Conservation (phyloP, 1,284 basidiomycete species). For the Bondarzewia mesenterica region DNA sequence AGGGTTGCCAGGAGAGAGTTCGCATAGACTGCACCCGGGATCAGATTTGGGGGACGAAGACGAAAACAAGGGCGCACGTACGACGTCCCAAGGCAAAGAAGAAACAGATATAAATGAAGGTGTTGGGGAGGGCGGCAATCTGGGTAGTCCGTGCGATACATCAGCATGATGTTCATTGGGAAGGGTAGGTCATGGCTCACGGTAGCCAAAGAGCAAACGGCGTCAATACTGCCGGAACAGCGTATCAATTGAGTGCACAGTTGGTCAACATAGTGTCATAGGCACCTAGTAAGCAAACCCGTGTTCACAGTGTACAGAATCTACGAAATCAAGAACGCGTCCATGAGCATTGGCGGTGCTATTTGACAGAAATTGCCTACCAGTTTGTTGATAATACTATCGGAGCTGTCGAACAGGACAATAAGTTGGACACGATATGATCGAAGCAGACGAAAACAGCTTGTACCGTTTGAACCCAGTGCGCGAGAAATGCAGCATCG, state of each 20-base stretch:
- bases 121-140: constrained; percentile 39
- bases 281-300: constrained; percentile 41
- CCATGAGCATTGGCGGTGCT: background rate
- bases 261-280: no score
- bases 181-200: constrained; percentile 22
- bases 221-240: constrained; percentile 31
- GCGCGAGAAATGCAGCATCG: constrained; percentile 39
- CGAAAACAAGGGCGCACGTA: constrained; percentile 17
- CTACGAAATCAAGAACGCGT: constrained; percentile 22
- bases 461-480: constrained; percentile 45
- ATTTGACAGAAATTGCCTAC: constrained; percentile 19
- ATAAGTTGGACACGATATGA: background rate
- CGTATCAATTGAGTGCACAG: no score
- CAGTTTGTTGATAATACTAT: constrained; percentile 49
- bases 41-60: constrained; percentile 3
- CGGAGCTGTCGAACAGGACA: constrained; percentile 30
- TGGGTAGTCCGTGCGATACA: no score
- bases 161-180: no score
- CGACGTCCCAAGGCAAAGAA: constrained; percentile 48
- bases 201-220: constrained; percentile 37
- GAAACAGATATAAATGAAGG: constrained; percentile 49
- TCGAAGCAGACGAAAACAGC: background rate
- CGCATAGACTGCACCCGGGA: constrained; percentile 34
- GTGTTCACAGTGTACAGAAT: constrained; percentile 49
- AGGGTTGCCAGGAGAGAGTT: constrained; percentile 49